These are phyloP conservation scores for Candida sithepensis DNA, from an alignment of 805 yeast genomes.

Conservation along the genomic window DNA sequence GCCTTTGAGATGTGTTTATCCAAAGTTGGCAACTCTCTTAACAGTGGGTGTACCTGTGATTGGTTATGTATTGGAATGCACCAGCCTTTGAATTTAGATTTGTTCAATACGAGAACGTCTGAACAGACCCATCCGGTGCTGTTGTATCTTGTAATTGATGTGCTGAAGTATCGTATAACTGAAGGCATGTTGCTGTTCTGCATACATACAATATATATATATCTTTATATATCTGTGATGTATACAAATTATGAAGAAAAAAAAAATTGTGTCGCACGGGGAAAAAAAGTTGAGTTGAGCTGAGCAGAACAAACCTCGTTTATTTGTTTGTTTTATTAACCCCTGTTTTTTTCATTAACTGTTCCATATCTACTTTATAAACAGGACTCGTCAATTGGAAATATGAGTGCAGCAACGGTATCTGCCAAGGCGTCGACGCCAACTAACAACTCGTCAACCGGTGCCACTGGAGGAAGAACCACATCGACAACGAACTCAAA, in stretches of 20 bases:
- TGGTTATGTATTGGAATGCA: conserved; percentile 37
- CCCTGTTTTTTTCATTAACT: no score
- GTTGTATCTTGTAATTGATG: background rate
- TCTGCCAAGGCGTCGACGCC: conserved; percentile 3
- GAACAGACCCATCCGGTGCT: conserved; percentile 42
- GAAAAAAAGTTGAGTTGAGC: background rate
- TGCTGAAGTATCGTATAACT: background rate
- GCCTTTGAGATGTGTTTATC: conserved; percentile 55
- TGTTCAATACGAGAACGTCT: conserved; percentile 40
- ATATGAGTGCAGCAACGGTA: conserved; percentile 2
- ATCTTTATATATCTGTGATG: no score
- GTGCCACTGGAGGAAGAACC: background rate
- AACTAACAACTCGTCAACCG: background rate
- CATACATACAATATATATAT: no score
- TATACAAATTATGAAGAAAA: no score
- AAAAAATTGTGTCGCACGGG: background rate
- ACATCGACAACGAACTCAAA: background rate
- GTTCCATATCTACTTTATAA: no score
- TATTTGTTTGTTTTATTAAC: no score
- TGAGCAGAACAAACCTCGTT: background rate
- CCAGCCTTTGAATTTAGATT: conserved; percentile 68
- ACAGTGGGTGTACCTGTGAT: conserved; percentile 38
- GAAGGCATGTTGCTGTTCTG: no score
- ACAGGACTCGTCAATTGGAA: no score
- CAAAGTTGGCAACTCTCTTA: conserved; percentile 38